Evolutionary conservation across 176 grass and related monocot species (phyloP).

Genomic region (Eragrostis nindensis): DNA sequence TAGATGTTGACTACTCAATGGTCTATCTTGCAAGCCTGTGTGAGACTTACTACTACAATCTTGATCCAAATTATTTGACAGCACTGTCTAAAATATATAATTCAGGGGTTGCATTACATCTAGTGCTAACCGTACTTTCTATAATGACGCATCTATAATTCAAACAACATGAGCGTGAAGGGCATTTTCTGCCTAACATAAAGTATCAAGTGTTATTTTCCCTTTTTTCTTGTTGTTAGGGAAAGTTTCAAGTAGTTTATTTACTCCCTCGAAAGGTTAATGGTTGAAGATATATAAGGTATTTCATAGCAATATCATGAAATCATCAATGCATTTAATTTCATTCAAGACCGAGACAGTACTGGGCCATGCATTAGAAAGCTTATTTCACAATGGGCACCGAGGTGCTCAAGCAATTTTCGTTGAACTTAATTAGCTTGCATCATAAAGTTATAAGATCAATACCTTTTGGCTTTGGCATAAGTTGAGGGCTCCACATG

Average conservation of each 20-base stretch:
- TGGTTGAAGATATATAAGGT: background rate
- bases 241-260: background rate
- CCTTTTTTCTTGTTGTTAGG: too few species aligned
- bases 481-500: constrained; percentile 96
- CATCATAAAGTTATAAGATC: constrained; percentile 25
- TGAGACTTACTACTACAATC: background rate
- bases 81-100: background rate
- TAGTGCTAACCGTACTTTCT: background rate
- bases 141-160: background rate
- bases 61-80: background rate
- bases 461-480: constrained; percentile 88
- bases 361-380: constrained; percentile 14
- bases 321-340: too few species aligned
- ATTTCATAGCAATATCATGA: constrained; percentile 1
- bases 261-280: background rate
- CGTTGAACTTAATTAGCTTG: background rate
- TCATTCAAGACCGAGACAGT: background rate
- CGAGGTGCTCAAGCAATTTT: constrained; percentile 1
- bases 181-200: background rate
- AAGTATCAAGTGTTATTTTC: background rate
- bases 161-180: background rate
- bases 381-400: background rate
- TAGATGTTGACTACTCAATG: background rate
- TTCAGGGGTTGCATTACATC: background rate
- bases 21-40: background rate